Base-by-base conservation (phyloP, 2,329 filamentous ascomycete species). In the Sporothrix dimorphospora region DNA sequence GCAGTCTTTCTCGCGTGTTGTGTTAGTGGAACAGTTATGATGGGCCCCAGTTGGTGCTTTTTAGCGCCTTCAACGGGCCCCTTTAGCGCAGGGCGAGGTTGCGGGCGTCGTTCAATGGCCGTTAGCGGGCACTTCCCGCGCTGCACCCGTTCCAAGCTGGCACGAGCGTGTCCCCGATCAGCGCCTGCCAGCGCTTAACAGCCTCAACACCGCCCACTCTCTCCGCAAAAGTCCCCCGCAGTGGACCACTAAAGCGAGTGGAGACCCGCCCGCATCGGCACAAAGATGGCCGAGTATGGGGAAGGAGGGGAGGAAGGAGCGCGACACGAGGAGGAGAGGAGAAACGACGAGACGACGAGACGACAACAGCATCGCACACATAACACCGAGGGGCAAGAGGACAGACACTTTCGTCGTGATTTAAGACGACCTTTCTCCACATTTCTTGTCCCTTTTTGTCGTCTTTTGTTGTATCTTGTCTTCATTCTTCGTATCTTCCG, bases 261-360 rank as follows among this genome's bases (percentile, higher is more conserved):
- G 53, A 30, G 53, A 30, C 12, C 24, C 24, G 53, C 16, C 42
- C n/a, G 11, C 38, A 27, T 45, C 59, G 38, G 24, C 59, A 14
- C 38, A 65, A 68, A 72, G 66, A 24, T 63, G 57, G 59, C 59
- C 59, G 59, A 65, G 4, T 61, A 11, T 38, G 27, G 57, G 19
- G 38, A 8, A 30, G 24, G 27, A 34, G 16, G 24, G 24, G 53
- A 34, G 11, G 11, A 12, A 57, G 24, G 12, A 30, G 11, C 7
- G 24, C 51, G 24, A 55, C n/a, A 57, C 53, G n/a, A 57, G 38
- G 57, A 38, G 30, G 19, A 19, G 38, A 65, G 38, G 59, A 65
- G 38, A 40, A 4, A 21, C 38, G 27, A 27, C 38, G 21, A 47
- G 4, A 40, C 12, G 34, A 47, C 59, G 21, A 65, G 38, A 12